Evolutionary conservation across 2,329 filamentous ascomycete genomes (phyloP).

Genomic region (Rhinocladiella similis): DNA sequence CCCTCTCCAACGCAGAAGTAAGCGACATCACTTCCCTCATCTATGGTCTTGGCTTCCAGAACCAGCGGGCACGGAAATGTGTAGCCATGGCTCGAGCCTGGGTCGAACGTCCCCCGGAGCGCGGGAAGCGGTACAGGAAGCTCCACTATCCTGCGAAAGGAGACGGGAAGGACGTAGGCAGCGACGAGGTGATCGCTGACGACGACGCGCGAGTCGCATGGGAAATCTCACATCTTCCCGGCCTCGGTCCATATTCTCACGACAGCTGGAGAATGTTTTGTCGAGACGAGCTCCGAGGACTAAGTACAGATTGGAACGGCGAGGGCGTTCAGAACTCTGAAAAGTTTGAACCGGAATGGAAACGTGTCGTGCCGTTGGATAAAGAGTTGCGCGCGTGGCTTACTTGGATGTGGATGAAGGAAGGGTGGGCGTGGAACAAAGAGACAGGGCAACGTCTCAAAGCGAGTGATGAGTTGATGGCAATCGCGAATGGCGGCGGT

Average conservation of each 20-base stretch:
- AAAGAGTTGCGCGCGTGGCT: slow-evolving; percentile 83
- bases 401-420: slow-evolving; percentile 87
- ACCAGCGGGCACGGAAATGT: slow-evolving; percentile 65
- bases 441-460: slow-evolving; percentile 58
- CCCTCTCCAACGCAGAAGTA: slow-evolving; percentile 59
- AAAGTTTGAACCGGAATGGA: slow-evolving; percentile 82
- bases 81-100: slow-evolving; percentile 71
- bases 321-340: slow-evolving; percentile 41
- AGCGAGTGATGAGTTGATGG: slow-evolving; percentile 41
- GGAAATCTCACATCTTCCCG: slow-evolving; percentile 84
- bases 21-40: slow-evolving; percentile 64
- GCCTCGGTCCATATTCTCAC: slow-evolving; percentile 73
- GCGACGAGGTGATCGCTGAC: slow-evolving; percentile 50
- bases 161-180: slow-evolving; percentile 51
- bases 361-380: slow-evolving; percentile 76
- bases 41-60: slow-evolving; percentile 68
- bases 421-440: slow-evolving; percentile 80
- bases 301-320: slow-evolving; percentile 67
- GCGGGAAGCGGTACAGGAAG: slow-evolving; percentile 58
- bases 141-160: slow-evolving; percentile 55
- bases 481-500: slow-evolving; percentile 40
- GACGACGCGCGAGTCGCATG: slow-evolving; percentile 60
- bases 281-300: slow-evolving; percentile 70
- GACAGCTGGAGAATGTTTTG: slow-evolving; percentile 96
- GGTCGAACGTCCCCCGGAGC: slow-evolving; percentile 62